These are phyloP conservation scores for Haplographium delicatum DNA, from an alignment of 495 filamentous ascomycete species.

Conservation along the genomic window DNA sequence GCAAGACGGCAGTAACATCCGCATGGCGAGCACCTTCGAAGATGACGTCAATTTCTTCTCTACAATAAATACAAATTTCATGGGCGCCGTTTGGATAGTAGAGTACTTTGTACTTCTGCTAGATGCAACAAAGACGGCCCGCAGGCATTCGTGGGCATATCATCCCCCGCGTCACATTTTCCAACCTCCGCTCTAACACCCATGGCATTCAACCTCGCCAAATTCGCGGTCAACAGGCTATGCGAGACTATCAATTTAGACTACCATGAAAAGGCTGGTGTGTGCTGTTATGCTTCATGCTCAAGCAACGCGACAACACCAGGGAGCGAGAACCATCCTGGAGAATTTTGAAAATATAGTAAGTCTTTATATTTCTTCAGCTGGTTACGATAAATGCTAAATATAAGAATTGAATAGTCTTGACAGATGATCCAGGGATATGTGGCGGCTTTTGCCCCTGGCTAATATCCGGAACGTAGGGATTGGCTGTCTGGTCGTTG, in stretches of 20 bases:
- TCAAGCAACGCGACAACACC: not conserved
- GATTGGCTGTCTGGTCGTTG: slow-evolving; percentile 29
- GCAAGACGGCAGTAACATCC: not conserved
- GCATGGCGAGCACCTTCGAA: not conserved
- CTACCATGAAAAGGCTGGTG: not conserved
- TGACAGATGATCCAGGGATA: not conserved
- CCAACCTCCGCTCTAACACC: not conserved
- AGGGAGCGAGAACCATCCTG: not conserved
- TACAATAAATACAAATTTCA: not conserved
- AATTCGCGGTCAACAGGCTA: not conserved
- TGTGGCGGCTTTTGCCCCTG: not conserved
- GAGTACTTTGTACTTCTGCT: not conserved
- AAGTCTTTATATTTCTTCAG: not conserved
- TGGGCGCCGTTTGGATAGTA: not conserved
- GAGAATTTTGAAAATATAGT: not conserved
- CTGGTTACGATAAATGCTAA: not conserved
- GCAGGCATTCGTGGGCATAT: not conserved
- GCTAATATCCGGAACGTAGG: not conserved
- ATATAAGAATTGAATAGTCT: not conserved
- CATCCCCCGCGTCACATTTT: not conserved
- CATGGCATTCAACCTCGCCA: not conserved
- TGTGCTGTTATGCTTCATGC: not conserved
- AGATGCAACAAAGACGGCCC: not conserved
- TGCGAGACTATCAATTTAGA: not conserved
- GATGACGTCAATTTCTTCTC: not conserved